Base-by-base conservation (phyloP, 345 rosid genomes). In the Anacardium occidentale region DNA sequence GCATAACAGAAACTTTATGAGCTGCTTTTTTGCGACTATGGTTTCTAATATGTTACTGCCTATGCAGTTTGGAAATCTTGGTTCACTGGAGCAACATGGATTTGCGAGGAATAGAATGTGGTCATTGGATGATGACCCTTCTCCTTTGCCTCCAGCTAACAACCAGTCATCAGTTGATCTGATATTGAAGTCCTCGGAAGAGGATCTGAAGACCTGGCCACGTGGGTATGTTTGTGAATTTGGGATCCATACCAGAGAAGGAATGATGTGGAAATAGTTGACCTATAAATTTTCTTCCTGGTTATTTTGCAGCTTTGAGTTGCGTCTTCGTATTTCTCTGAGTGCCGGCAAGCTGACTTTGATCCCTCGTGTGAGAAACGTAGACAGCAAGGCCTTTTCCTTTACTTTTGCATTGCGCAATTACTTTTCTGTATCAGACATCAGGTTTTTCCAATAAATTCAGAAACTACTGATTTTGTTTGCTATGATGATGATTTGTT, bases 331-430 rank as follows among this genome's bases (percentile, higher is more conserved):
- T 69, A 57, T 91, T 75, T 70, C 95, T 74, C 81, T 94, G 51
- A 76, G 89, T 76, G 80, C 88, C 69, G 93, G 95, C 76, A 92
- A 90, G 84, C 90, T 94, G 76, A 89, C 88, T 73, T 52, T 94
- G 86, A 90, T 88, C 77, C 93, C 98, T 56, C 97, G 97, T 62
- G 96, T 94, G 83, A 88, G 97, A 80, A 91, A 94, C 82, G 90
- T 85, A 14, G 97, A 91, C 79, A 83, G 62, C 79, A 94, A 84
- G 84, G 78, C 91, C 66, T 94, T 91, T 87, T 86, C 93, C 29
- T 94, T 91, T 75, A 88, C 83, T 59, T 90, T 94, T 70, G 91
- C 90, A 0, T 79, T 91, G 71, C 79, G 86, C 48, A 94, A 90
- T 85, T 85, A 91, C 81, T 83, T 94, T 40, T 83, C 89, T 69